Base-by-base conservation (phyloP, 1,284 basidiomycete genomes). In the Austroboletus niveus region DNA sequence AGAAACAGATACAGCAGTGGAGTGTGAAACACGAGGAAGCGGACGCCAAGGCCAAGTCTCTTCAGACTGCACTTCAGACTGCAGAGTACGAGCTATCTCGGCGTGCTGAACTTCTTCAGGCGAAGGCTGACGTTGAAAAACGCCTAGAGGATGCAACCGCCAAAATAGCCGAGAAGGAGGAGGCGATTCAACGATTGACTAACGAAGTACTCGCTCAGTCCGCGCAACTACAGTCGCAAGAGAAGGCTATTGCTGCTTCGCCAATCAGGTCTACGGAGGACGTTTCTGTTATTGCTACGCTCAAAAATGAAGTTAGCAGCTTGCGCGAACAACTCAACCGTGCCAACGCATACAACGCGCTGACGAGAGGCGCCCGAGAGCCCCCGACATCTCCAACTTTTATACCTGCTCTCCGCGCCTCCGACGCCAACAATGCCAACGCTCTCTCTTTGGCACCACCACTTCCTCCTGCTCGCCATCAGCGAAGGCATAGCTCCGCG, bases 281-380 rank as follows among this genome's bases (percentile, higher is more conserved):
- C 65, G 84, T 76, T 52, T 88, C 88, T 10, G 88, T 95, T 29
- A 92, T 98, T 53, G 77, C 85, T 56, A 87, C 88, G 0, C 82
- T 99, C 63, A 93, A 97, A 70, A 89, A 84, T 60, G 97, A 99
- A 76, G 86, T 99, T 56, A 87, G 88, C 69, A 87, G 76, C 57
- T 77, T 99, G 47, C 91, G 94, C 54, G 97, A 99, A 68, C 96
- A 99, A 69, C 85, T 99, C 58, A 94, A 95, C 64, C 85, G 97
- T 30, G 88, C 94, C 20, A 94, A 94, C 64, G 93, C 96, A 6
- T 79, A 95, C 59, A 92, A 92, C 60, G 80, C 83, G 15, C 78
- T 95, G 47, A 94, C 90, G 8, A 82, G 85, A 52, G 82, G 85
- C 24, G 66, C 78, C 36, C 82, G 87, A 17, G 87, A 92, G 39